phyloP scores from a whole-genome alignment of 176 grass and related monocot species.

The bread wheat (Triticum aestivum) region DNA sequence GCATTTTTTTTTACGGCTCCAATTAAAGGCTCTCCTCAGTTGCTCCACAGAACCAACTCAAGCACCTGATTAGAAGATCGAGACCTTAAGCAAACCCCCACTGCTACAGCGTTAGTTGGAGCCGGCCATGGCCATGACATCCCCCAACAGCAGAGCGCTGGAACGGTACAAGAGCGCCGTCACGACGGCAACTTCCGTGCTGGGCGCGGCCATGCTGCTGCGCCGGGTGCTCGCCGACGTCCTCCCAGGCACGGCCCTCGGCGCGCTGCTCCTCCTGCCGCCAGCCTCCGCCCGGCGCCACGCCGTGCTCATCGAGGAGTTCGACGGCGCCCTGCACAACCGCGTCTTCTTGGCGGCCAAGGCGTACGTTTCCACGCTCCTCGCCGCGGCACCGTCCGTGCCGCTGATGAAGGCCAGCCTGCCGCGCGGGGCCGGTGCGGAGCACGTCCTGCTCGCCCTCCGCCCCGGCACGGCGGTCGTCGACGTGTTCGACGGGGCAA shows the following conservation, averaged over 20 bases:
- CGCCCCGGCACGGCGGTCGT: slow-evolving; percentile 33
- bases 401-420: slow-evolving; percentile 46
- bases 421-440: slow-evolving; percentile 37
- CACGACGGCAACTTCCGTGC: slow-evolving; percentile 34
- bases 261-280: slow-evolving; percentile 44
- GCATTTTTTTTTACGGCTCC: neutral
- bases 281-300: slow-evolving; percentile 23
- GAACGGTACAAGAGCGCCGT: slow-evolving; percentile 43
- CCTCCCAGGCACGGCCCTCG: slow-evolving; percentile 34
- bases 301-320: slow-evolving; percentile 48
- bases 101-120: neutral
- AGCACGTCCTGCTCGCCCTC: slow-evolving; percentile 44
- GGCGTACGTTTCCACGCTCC: slow-evolving; percentile 51
- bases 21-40: neutral
- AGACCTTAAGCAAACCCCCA: neutral
- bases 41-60: neutral
- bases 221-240: slow-evolving; percentile 30
- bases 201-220: slow-evolving; percentile 45
- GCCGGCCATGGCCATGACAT: slow-evolving; percentile 20
- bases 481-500: slow-evolving; percentile 35
- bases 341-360: slow-evolving; percentile 44
- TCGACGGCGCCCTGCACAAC: slow-evolving; percentile 51
- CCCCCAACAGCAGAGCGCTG: slow-evolving; percentile 21
- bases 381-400: slow-evolving; percentile 35
- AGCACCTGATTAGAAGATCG: neutral